A percentile compares a stretch with the other conserved stretches of the same genome.
Evolutionary conservation across 2,329 filamentous ascomycete genomes (phyloP).

Genomic region (Cryphonectria parasitica): DNA sequence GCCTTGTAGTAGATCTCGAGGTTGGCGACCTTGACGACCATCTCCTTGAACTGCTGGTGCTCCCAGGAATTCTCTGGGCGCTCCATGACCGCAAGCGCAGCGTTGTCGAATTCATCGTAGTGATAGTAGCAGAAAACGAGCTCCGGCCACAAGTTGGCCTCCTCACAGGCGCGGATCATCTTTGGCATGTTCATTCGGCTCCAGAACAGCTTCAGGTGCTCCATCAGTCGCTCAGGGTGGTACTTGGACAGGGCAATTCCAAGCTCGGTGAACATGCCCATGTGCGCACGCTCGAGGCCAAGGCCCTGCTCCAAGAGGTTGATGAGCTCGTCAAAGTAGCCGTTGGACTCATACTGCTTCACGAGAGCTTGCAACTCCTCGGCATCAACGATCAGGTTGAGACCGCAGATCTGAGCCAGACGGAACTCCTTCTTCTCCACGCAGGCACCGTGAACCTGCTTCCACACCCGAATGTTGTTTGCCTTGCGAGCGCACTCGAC

Average conservation of each 20-base stretch:
- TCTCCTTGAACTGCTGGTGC: conserved; percentile 99
- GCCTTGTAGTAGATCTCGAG: conserved; percentile 98
- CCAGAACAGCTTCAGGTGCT: conserved; percentile 99
- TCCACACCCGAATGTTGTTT: conserved; percentile 99
- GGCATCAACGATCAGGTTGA: conserved; percentile 96
- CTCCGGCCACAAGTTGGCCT: conserved; percentile 95
- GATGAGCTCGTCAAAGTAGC: conserved; percentile 98
- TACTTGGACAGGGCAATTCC: conserved; percentile 94
- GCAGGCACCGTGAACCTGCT: conserved; percentile 95
- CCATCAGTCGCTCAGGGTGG: conserved; percentile 94
- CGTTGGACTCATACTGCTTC: conserved; percentile 94
- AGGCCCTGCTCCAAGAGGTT: conserved; percentile 91
- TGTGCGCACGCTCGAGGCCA: conserved; percentile 87
- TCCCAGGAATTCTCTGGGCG: conserved; percentile 97
- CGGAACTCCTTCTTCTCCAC: conserved; percentile 98
- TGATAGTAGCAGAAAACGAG: conserved; percentile 97
- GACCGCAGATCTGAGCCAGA: conserved; percentile 96
- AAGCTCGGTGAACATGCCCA: conserved; percentile 95
- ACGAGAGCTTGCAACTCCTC: conserved; percentile 93
- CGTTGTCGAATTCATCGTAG: conserved; percentile 98
- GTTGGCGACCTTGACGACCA: conserved; percentile 95
- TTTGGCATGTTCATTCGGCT: conserved; percentile 96
- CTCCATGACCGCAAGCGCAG: conserved; percentile 96
- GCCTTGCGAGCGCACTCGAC: conserved; percentile 98
- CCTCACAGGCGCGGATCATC: conserved; percentile 91